These are phyloP conservation scores for Dactylellina cionopaga DNA, from an alignment of 2,329 filamentous ascomycete species.

Conservation along the genomic window DNA sequence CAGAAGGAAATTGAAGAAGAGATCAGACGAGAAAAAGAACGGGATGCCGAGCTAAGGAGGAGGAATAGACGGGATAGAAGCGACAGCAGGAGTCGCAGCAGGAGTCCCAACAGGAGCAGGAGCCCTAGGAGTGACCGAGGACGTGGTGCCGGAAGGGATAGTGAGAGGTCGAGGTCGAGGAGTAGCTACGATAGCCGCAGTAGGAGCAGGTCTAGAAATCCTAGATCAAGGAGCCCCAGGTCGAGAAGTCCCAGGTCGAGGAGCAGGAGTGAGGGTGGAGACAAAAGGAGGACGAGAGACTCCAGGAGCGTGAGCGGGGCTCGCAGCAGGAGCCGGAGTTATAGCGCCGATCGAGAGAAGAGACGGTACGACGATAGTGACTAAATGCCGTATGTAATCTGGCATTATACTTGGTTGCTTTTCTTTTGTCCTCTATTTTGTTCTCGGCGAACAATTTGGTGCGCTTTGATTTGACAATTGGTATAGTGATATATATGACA, in stretches of 20 bases:
- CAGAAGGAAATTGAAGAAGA: conserved; percentile 53
- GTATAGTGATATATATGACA: too few relatives aligned
- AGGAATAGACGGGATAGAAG: conserved; percentile 40
- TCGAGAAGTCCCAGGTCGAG: conserved; percentile 5
- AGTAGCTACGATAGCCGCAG: conserved; percentile 29
- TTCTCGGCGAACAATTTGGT: conserved; percentile 15
- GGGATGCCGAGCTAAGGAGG: conserved; percentile 32
- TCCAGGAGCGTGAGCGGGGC: conserved; percentile 29
- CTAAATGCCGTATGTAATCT: neutral
- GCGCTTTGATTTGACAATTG: neutral
- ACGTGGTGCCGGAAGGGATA: neutral
- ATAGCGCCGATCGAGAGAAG: conserved; percentile 34
- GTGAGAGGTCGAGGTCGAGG: conserved; percentile 34
- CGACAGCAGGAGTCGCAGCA: conserved; percentile 29
- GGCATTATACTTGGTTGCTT: neutral
- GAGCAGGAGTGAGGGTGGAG: conserved; percentile 8
- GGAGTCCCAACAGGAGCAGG: conserved; percentile 32
- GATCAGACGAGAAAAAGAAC: conserved; percentile 55
- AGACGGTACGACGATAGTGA: conserved; percentile 47
- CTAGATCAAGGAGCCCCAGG: neutral
- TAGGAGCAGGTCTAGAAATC: neutral
- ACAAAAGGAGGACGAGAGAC: conserved; percentile 26
- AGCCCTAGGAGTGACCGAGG: conserved; percentile 20
- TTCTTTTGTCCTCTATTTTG: neutral
- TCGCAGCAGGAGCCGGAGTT: conserved; percentile 39